Percentiles rank a stretch among this genome's conserved stretches.
These are phyloP conservation scores for Fusarium robinianum DNA, from an alignment of 2,329 filamentous ascomycete species.

Conservation along the genomic window DNA sequence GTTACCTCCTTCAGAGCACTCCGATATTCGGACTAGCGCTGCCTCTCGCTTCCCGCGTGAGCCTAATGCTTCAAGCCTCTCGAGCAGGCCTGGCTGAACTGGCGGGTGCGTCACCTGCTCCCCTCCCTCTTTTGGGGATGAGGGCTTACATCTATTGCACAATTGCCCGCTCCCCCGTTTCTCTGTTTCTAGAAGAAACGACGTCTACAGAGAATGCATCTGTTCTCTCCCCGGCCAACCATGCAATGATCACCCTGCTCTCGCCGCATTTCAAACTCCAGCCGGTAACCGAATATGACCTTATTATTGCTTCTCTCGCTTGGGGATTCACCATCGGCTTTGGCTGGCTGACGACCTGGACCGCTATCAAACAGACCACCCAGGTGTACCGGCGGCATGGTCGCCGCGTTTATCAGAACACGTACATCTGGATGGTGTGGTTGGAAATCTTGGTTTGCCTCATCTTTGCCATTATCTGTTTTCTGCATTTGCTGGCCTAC, in stretches of 20 bases:
- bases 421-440: conserved; percentile 55
- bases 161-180: background rate
- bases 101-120: too few species aligned
- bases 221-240: too few species aligned
- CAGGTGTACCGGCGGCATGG: conserved; percentile 43
- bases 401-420: conserved; percentile 40
- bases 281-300: conserved; percentile 28
- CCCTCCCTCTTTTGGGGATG: too few species aligned
- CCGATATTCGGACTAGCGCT: too few species aligned
- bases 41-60: too few species aligned
- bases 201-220: too few species aligned
- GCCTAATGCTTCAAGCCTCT: too few species aligned
- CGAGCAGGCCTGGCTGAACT: too few species aligned
- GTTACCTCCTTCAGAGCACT: too few species aligned
- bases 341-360: conserved; percentile 47
- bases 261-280: conserved; percentile 29
- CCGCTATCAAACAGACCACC: conserved; percentile 42
- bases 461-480: conserved; percentile 46
- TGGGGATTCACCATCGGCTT: conserved; percentile 48
- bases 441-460: conserved; percentile 49
- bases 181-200: too few species aligned
- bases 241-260: conserved; percentile 34
- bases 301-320: conserved; percentile 40
- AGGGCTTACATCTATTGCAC: too few species aligned
- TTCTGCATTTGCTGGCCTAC: conserved; percentile 29